Percentiles rank a stretch among this genome's conserved stretches.
Evolutionary conservation across 148 eudicot species (phyloP).

Genomic region (Limonium bicolor): DNA sequence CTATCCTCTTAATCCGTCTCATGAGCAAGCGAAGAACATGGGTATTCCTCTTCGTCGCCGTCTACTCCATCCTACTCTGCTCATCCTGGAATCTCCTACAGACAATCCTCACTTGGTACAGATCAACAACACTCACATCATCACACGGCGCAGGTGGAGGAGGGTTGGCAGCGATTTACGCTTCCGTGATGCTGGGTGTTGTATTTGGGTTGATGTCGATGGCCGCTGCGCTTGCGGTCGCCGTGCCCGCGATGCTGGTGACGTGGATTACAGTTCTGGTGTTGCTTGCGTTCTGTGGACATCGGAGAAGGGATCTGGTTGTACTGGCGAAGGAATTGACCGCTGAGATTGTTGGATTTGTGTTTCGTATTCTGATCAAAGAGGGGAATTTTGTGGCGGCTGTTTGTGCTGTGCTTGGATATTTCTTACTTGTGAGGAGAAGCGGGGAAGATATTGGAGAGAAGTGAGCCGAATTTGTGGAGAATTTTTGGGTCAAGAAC

Average conservation of each 20-base stretch:
- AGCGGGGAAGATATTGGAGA: too few relatives aligned
- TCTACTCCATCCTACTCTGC: constrained; percentile 22
- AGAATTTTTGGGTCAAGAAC: too few relatives aligned
- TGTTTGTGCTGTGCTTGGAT: constrained; percentile 54
- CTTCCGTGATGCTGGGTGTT: constrained; percentile 36
- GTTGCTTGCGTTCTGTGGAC: constrained; percentile 24
- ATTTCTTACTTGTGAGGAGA: constrained; percentile 38
- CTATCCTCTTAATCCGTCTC: constrained; percentile 10
- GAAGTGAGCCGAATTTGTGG: too few relatives aligned
- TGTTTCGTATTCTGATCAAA: constrained; percentile 37
- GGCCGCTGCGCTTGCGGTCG: constrained; percentile 59
- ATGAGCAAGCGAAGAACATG: constrained; percentile 39
- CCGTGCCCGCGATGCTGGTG: constrained; percentile 47
- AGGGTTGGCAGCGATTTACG: constrained; percentile 42
- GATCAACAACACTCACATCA: too few relatives aligned
- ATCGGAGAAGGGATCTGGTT: constrained; percentile 17
- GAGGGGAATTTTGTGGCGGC: constrained; percentile 76
- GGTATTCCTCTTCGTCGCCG: constrained; percentile 20
- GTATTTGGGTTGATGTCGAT: constrained; percentile 57
- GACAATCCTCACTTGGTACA: constrained; percentile 29
- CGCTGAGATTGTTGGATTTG: constrained; percentile 38
- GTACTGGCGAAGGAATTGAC: constrained; percentile 39
- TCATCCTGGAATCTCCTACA: constrained; percentile 35
- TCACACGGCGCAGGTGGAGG: constrained; percentile 8
- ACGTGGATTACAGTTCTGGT: constrained; percentile 53